Base-by-base conservation (phyloP, 2,329 filamentous ascomycete genomes). In the Pseudopyricularia javanii region DNA sequence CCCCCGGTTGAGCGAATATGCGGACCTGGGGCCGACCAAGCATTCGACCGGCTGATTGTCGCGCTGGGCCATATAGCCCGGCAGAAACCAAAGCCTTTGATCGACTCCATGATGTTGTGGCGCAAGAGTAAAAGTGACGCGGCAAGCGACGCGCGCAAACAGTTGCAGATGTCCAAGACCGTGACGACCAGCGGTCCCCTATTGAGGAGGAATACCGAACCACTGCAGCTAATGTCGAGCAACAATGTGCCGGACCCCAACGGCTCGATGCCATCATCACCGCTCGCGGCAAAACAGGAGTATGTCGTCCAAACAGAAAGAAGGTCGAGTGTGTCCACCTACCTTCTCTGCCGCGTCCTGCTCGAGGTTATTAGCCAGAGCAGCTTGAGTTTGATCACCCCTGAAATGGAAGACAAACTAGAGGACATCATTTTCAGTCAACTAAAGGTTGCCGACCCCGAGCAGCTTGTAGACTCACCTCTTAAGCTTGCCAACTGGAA, bases 361-460 rank as follows among this genome's bases (percentile, higher is more conserved):
- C 86, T 96, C 53, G 90, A 97, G 65, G 91, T 98, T 49, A 93
- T 97, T 65, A 84, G 85, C 37, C 90, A 97, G 66, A 96, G 89
- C 61, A 91, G 79, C 28, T 71, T 97, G 47, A 77, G 82, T 33
- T 86, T 82, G 20, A 88, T 98, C 59, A 95, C 88, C 6, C 75
- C 82, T 1, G 91, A 96, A 59, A 95, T 96, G 82, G 91, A 94
- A 55, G 88, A 93, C 56, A 91, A 94, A 59, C 75, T 98, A 4
- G 91, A 97, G 64, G 88, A 85, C 57, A 95, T 98, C 55, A 95
- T 98, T 53, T 98, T 97, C 66, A 85, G 85, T n/a, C 93, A 97
- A 66, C 75, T 98, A 9, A 94, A 91, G 63, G 86, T 85, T 47
- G 86, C 90, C 7, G 91, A 97, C 56, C 83, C 87, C 0, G 89